phyloP scores from a whole-genome alignment of 352 stramenopile species.

The Pythium rishiriense region DNA sequence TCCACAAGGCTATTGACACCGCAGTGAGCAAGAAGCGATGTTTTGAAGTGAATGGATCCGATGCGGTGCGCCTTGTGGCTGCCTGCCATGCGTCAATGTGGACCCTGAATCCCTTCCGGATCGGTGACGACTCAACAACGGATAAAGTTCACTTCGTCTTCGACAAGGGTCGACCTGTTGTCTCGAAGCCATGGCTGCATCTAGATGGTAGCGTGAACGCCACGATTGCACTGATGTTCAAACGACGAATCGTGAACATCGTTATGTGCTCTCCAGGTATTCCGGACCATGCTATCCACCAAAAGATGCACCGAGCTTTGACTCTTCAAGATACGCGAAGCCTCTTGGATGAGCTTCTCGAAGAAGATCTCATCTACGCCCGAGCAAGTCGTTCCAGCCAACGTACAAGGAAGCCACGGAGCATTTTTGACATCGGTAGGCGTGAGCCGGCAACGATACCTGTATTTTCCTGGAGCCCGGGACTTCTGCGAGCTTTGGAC shows the following conservation, averaged over 20 bases:
- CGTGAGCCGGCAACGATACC: slow-evolving; percentile 14
- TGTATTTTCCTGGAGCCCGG: slow-evolving; percentile 32
- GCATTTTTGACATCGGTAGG: slow-evolving; percentile 27
- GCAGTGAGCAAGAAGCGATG: slow-evolving; percentile 42
- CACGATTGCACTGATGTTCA: slow-evolving; percentile 54
- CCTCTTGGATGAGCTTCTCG: slow-evolving; percentile 66
- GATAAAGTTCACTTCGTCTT: slow-evolving; percentile 77
- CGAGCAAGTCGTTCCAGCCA: slow-evolving; percentile 33
- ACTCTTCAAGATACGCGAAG: slow-evolving; percentile 70
- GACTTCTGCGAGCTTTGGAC: slow-evolving; percentile 53
- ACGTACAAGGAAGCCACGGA: slow-evolving; percentile 12
- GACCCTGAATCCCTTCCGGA: slow-evolving; percentile 58
- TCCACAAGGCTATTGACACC: slow-evolving; percentile 36
- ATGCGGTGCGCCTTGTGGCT: slow-evolving; percentile 52
- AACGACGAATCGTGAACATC: slow-evolving; percentile 81
- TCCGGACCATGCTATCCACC: slow-evolving; percentile 50
- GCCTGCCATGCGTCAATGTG: slow-evolving; percentile 51
- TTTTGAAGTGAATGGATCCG: slow-evolving; percentile 67
- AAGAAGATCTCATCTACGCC: slow-evolving; percentile 62
- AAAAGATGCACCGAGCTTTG: slow-evolving; percentile 72
- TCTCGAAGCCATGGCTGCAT: slow-evolving; percentile 72
- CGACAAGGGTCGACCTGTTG: slow-evolving; percentile 53
- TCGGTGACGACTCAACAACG: slow-evolving; percentile 41
- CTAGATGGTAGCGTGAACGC: slow-evolving; percentile 70
- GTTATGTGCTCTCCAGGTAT: slow-evolving; percentile 76